A percentile compares a stretch with the other conserved stretches of the same genome.
These are phyloP conservation scores for Tylopilus sp. DNA, from an alignment of 1,284 basidiomycete species.

Conservation along the genomic window DNA sequence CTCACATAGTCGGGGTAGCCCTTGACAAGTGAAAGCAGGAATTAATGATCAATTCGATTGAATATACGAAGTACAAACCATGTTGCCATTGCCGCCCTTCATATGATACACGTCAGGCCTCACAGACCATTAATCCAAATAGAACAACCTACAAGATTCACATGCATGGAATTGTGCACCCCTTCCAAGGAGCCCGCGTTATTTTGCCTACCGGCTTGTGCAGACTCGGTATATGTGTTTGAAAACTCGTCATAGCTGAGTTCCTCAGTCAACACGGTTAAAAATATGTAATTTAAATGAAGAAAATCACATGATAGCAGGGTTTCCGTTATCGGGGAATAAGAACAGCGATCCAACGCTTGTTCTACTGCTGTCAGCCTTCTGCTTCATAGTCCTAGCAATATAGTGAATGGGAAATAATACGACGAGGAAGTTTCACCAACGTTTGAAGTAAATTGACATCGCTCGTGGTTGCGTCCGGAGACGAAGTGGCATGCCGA, in stretches of 20 bases:
- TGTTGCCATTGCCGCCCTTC: slow-evolving; percentile 35
- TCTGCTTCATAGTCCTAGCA: slow-evolving; percentile 25
- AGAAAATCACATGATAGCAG: slow-evolving; percentile 15
- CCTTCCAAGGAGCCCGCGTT: slow-evolving; percentile 28
- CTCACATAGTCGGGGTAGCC: slow-evolving; percentile 35
- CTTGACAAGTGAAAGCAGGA: slow-evolving; percentile 9
- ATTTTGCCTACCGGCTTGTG: slow-evolving; percentile 14
- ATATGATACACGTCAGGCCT: neutral
- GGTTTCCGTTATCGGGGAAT: slow-evolving; percentile 21
- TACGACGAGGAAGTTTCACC: slow-evolving; percentile 2
- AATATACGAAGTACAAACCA: slow-evolving; percentile 26
- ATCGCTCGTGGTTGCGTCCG: slow-evolving; percentile 19
- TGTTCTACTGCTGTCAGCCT: slow-evolving; percentile 15
- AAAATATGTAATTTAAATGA: neutral
- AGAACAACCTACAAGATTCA: slow-evolving; percentile 20
- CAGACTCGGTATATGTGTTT: slow-evolving; percentile 29
- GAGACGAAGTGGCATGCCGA: slow-evolving; percentile 16
- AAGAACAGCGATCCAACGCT: slow-evolving; percentile 28
- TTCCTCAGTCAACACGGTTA: neutral
- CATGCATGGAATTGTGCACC: slow-evolving; percentile 29
- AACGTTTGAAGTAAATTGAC: slow-evolving; percentile 24
- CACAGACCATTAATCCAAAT: neutral
- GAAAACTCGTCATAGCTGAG: slow-evolving; percentile 39
- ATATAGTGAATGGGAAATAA: slow-evolving; percentile 10
- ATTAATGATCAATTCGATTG: slow-evolving; percentile 2